These are phyloP conservation scores for Diplosphaera chodatii DNA, from an alignment of 139 green algal species.

Conservation along the genomic window DNA sequence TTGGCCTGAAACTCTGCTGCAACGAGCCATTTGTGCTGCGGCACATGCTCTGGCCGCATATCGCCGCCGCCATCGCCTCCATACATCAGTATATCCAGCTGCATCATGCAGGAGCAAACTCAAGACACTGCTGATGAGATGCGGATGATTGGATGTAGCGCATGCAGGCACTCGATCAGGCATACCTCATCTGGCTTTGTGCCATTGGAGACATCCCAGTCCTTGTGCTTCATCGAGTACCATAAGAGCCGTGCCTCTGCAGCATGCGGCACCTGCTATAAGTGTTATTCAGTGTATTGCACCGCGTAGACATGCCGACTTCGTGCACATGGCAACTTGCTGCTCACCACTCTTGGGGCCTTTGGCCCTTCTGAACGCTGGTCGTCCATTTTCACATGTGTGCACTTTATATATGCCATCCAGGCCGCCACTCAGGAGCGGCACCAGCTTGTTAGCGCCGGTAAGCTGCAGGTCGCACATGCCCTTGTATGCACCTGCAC, in stretches of 20 bases:
- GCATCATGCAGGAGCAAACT: too few species aligned
- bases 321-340: too few species aligned
- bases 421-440: conserved; percentile 1
- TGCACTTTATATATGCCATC: conserved; percentile 8
- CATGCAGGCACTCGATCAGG: too few species aligned
- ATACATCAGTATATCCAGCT: conserved; percentile 18
- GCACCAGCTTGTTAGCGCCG: conserved; percentile 8
- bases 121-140: too few species aligned
- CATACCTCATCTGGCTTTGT: conserved; percentile 6
- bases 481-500: background rate
- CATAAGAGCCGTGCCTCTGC: conserved; percentile 13
- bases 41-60: conserved; percentile 3
- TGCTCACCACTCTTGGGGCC: too few species aligned
- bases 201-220: conserved; percentile 14
- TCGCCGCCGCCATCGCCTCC: conserved; percentile 1
- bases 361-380: conserved; percentile 1
- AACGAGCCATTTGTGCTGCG: conserved; percentile 4
- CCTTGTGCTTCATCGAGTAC: conserved; percentile 7
- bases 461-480: conserved; percentile 8
- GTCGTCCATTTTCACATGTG: conserved; percentile 12
- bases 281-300: too few species aligned
- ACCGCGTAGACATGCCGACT: too few species aligned
- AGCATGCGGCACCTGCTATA: too few species aligned
- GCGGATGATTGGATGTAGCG: background rate
- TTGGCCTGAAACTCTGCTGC: conserved; percentile 5